Base-by-base conservation (phyloP, 2,329 filamentous ascomycete genomes). In the Xylaria sp. region DNA sequence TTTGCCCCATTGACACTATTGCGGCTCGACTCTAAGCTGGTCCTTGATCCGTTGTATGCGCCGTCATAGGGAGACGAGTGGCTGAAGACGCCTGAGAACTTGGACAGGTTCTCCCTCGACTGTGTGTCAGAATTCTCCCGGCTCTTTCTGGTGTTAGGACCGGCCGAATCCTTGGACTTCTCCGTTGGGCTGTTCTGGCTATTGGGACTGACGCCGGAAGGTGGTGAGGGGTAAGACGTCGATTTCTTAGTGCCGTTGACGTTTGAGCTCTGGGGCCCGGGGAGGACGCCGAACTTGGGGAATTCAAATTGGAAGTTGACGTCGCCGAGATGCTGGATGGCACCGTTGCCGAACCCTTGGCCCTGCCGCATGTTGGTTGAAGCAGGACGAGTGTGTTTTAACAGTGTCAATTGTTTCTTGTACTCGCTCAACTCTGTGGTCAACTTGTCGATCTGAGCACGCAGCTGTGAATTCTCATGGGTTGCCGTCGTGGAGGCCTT, bases 231-330 rank as follows among this genome's bases (percentile, higher is more conserved):
- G 40, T 68, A 63, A 16, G 64, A 61, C 8, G 62, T 43, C 13
- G 64, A 42, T 18, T 57, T 54, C 39, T 63, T 64, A 21, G 42
- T 17, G 43, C 43, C 46, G 19, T 53, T 56, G 18, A 38, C 55
- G 18, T 57, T 52, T 9, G 57, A 54, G 8, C 49, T 48, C 41
- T 47, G 63, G 7, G 78, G 75, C 4, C 81, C 78, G 0, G 83
- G 81, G 21, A 95, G 81, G 54, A 86, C 82, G 43, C 94, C 94
- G 66, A 99, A 97, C 69, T 90, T 92, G 61, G 94, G 93, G 61
- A 97, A 97, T 63, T 97, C 93, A 64, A 99, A 97, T 63, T 93
- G 88, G 69, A 97, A 97, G 69, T 89, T 92, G 70, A 89, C 88
- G 59, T 89, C 88, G 65, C 80, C 85, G 50, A 87, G 76, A 62